phyloP scores from a whole-genome alignment of 2,329 filamentous ascomycete species.

The Ophiostoma tasmaniense region DNA sequence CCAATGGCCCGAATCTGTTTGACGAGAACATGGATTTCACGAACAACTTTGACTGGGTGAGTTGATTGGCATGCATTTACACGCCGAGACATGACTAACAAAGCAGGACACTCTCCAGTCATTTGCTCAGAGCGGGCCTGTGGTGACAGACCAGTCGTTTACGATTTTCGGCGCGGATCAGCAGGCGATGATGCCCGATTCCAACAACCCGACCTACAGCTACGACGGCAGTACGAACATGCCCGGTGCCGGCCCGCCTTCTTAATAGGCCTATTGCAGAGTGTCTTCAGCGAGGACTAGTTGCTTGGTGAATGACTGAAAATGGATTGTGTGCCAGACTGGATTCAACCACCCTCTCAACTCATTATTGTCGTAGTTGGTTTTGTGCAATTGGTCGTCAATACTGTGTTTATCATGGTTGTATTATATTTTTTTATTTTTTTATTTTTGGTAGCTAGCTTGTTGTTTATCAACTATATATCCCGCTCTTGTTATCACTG shows the following conservation, averaged over 20 bases:
- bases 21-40: conserved; percentile 36
- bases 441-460: background rate
- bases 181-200: background rate
- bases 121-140: conserved; percentile 47
- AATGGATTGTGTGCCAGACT: background rate
- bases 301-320: background rate
- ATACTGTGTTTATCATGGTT: background rate
- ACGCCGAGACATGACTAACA: background rate
- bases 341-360: background rate
- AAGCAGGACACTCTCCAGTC: conserved; percentile 47
- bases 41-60: conserved; percentile 52
- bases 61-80: conserved; percentile 22
- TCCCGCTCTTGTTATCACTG: background rate
- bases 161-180: conserved; percentile 35
- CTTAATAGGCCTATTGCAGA: no score
- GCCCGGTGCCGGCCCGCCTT: conserved; percentile 6
- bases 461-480: background rate
- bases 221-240: background rate
- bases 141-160: conserved; percentile 44
- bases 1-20: conserved; percentile 8
- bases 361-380: background rate
- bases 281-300: background rate
- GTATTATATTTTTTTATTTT: background rate
- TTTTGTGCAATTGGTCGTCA: background rate
- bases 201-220: background rate